These are phyloP conservation scores for Rhizopus delemar DNA, from an alignment of 371 early-diverging fungal genomes.

Conservation along the genomic window DNA sequence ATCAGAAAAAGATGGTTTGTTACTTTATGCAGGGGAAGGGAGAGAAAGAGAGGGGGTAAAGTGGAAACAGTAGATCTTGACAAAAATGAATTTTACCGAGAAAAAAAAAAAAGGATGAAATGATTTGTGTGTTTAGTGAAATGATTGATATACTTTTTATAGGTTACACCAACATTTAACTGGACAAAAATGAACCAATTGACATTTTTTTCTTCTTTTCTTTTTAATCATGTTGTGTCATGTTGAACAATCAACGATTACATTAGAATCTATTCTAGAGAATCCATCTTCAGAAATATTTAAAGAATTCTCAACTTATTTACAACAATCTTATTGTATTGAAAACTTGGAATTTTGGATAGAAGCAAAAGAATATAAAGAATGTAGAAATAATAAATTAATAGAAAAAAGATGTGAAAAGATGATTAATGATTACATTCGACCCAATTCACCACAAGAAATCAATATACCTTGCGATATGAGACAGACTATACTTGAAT, in stretches of 20 bases:
- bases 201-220: constrained; percentile 4
- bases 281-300: constrained; percentile 31
- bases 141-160: no score
- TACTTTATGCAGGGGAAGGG: background rate
- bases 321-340: constrained; percentile 44
- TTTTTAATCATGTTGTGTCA: constrained; percentile 11
- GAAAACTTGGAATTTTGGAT: constrained; percentile 51
- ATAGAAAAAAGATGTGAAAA: constrained; percentile 18
- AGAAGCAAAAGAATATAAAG: constrained; percentile 39
- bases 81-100: background rate
- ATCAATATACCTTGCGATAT: constrained; percentile 56
- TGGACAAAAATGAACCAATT: background rate
- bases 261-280: constrained; percentile 40
- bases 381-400: constrained; percentile 12
- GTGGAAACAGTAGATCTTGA: background rate
- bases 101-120: background rate
- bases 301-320: constrained; percentile 39
- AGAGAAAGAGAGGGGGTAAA: background rate
- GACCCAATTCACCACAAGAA: constrained; percentile 48
- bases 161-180: background rate
- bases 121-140: no score
- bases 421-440: constrained; percentile 37
- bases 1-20: no score
- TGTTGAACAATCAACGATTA: constrained; percentile 18
- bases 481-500: constrained; percentile 40